Evolutionary conservation across 2,329 filamentous ascomycete species (phyloP).

Genomic region (Apiospora aurea): DNA sequence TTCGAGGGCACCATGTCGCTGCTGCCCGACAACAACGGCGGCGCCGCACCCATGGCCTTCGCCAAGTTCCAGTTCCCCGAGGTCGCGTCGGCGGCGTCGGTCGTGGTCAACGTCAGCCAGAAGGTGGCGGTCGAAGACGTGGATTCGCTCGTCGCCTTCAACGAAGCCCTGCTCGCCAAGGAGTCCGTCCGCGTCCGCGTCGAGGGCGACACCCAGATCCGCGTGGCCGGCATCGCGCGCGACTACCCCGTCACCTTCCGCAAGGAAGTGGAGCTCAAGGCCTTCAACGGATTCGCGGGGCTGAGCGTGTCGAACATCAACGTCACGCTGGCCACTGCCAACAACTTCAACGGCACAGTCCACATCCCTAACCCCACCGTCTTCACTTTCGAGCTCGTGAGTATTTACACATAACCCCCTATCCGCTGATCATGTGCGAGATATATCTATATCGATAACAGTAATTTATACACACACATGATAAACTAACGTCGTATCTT

Average conservation of each 20-base stretch:
- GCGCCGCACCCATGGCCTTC: conserved; percentile 55
- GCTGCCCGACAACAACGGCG: conserved; percentile 45
- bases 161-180: conserved; percentile 59
- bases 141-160: conserved; percentile 61
- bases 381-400: conserved; percentile 69
- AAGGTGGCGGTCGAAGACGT: conserved; percentile 53
- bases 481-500: neutral
- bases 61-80: conserved; percentile 58
- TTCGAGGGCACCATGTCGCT: conserved; percentile 64
- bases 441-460: neutral
- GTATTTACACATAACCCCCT: conserved; percentile 35
- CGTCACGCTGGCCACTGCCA: conserved; percentile 52
- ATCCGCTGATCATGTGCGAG: neutral
- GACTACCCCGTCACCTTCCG: conserved; percentile 61
- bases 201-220: conserved; percentile 58
- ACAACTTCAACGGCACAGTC: conserved; percentile 68
- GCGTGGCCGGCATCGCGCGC: conserved; percentile 56
- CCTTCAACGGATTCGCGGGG: conserved; percentile 63
- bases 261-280: conserved; percentile 59
- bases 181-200: conserved; percentile 59
- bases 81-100: conserved; percentile 55
- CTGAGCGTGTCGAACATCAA: conserved; percentile 58
- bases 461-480: no score
- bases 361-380: conserved; percentile 70
- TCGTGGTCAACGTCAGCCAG: conserved; percentile 61